Evolutionary conservation across 495 filamentous ascomycete genomes (phyloP), one percentile per base, ranked within the genome.

Genomic region (Cetradonia linearis): DNA sequence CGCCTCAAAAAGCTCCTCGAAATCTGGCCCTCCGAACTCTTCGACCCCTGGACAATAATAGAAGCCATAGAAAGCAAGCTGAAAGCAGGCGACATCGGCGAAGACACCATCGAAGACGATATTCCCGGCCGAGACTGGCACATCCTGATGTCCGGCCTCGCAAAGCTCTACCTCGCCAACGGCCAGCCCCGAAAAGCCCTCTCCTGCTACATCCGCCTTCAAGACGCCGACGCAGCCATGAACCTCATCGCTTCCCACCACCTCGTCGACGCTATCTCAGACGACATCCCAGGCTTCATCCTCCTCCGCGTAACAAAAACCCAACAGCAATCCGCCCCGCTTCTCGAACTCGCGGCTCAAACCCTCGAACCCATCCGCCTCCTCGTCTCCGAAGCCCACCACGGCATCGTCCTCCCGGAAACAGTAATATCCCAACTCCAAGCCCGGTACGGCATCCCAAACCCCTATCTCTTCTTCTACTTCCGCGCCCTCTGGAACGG

Each of bases 151-250:
- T 85, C 90, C 64, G 83, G 85, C 65, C 77, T 97, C 34, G 91
- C 88, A 27, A 91, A 84, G 64, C 78, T 97, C 9, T 86, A 89
- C 67, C 77, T 96, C 54, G 86, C 86, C 23, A 83, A 82, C 62
- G 86, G 87, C 1, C 86, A 88, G 48, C 84, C 86, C 56, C 78
- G 83, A 60, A 89, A 95, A 68, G 93, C 93, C 1, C 73, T 98
- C 38, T 83, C 78, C 62, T 93, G 86, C 71, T 96, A 92, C 70
- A 93, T 97, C 66, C 84, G 79, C 40, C 78, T 96, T 13, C 90
- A 95, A 68, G 88, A 97, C 76, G 93, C 88, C 2, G 91, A 96
- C 62, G 83, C 85, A 18, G 87, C 89, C 0, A 91, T 98, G 83
- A 73, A 77, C 25, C 72, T 98, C 58, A 92, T 97, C 63, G 79